Conservation (phyloP, 2,329 filamentous ascomycete genomes). For the Laburnicola sp. region DNA sequence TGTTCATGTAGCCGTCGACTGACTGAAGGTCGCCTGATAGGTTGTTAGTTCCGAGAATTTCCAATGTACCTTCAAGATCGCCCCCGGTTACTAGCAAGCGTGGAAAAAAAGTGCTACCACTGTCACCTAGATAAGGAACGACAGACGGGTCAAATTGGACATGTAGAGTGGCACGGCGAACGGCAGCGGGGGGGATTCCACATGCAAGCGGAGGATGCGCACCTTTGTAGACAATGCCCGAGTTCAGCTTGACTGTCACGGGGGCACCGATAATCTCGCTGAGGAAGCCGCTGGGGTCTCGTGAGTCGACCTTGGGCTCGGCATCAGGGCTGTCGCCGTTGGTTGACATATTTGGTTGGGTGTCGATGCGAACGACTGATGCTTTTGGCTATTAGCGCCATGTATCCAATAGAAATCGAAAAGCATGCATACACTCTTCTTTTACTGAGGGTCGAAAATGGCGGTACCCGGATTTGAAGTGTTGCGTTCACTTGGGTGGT, state of each 20-base stretch:
- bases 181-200: background rate
- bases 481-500: no score
- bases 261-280: conserved; percentile 91
- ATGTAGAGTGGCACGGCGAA: no score
- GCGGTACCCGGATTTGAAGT: no score
- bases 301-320: conserved; percentile 71
- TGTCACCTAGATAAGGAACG: no score
- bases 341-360: conserved; percentile 16
- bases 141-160: no score
- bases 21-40: conserved; percentile 84
- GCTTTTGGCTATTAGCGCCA: no score
- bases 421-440: no score
- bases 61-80: background rate
- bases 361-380: conserved; percentile 21
- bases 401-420: no score
- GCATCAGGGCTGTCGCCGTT: conserved; percentile 66
- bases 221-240: conserved; percentile 98
- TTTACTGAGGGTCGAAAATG: no score
- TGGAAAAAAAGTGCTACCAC: background rate
- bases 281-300: conserved; percentile 91
- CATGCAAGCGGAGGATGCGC: conserved; percentile 7
- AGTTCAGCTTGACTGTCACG: conserved; percentile 97
- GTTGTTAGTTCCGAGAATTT: conserved; percentile 7
- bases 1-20: conserved; percentile 99
- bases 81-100: background rate